These are phyloP conservation scores for Monosporozyma aerobia DNA, from an alignment of 805 yeast genomes.

Conservation along the genomic window DNA sequence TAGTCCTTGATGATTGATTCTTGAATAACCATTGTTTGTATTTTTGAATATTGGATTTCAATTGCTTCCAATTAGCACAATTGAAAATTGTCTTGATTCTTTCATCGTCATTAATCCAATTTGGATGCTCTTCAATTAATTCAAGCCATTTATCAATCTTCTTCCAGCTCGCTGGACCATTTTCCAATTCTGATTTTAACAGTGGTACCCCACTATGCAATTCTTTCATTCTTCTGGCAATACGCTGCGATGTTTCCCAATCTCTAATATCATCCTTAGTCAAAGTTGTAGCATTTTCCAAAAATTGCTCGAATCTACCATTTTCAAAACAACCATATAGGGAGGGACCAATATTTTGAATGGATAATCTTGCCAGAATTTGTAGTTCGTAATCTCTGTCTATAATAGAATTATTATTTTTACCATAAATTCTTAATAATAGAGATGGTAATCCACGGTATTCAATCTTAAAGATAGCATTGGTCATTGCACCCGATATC, in stretches of 20 bases:
- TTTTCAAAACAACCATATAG: constrained; percentile 82
- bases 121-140: constrained; percentile 32
- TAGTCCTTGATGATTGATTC: constrained; percentile 29
- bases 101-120: constrained; percentile 30
- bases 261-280: constrained; percentile 65
- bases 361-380: constrained; percentile 62
- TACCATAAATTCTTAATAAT: constrained; percentile 78
- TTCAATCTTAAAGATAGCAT: constrained; percentile 72
- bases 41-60: constrained; percentile 37
- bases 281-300: constrained; percentile 74
- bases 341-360: constrained; percentile 77
- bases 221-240: constrained; percentile 95
- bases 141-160: constrained; percentile 64
- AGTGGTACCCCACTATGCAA: constrained; percentile 73
- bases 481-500: constrained; percentile 89
- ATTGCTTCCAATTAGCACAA: constrained; percentile 36
- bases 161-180: constrained; percentile 63
- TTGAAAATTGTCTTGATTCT: constrained; percentile 32
- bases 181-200: constrained; percentile 42
- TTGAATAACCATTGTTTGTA: constrained; percentile 58
- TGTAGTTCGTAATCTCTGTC: constrained; percentile 77
- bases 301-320: constrained; percentile 89
- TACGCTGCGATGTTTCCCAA: constrained; percentile 66
- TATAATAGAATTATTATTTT: constrained; percentile 74
- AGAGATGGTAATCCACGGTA: constrained; percentile 54